phyloP scores from a whole-genome alignment of 2,329 filamentous ascomycete species.

The Trichoderma sp. region DNA sequence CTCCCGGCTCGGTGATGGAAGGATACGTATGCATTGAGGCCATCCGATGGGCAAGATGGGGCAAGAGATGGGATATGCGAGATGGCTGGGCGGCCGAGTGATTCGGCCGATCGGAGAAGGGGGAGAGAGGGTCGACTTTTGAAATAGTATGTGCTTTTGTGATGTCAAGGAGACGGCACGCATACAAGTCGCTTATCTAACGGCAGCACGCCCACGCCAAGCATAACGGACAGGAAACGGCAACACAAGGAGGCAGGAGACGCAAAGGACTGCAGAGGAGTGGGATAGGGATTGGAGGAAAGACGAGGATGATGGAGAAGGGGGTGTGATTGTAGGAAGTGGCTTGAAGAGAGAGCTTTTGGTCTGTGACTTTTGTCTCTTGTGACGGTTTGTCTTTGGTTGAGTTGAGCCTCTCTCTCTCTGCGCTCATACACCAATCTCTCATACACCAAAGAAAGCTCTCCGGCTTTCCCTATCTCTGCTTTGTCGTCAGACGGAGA shows the following conservation, averaged over 20 bases:
- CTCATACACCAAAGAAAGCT: not conserved
- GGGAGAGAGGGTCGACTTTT: not conserved
- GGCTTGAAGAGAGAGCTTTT: conserved; percentile 3
- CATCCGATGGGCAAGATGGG: conserved; percentile 11
- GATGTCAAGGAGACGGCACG: conserved; percentile 13
- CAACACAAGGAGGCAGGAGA: not conserved
- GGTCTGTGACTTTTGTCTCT: not conserved
- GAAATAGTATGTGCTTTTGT: not conserved
- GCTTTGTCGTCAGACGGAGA: not conserved
- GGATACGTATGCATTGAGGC: conserved; percentile 17
- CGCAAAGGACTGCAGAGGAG: not conserved
- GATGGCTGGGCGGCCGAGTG: conserved; percentile 2
- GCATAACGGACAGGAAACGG: conserved; percentile 1
- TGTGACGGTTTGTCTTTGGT: not conserved
- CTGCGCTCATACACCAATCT: not conserved
- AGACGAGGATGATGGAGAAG: not conserved
- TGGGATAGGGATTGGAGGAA: not conserved
- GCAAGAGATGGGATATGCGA: not conserved
- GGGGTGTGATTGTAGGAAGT: not conserved
- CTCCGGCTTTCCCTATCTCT: not conserved
- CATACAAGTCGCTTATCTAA: conserved; percentile 19
- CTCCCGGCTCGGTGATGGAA: conserved; percentile 5
- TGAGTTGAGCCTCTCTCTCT: not conserved
- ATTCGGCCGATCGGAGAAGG: conserved; percentile 18
- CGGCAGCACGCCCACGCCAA: conserved; percentile 7